Evolutionary conservation across 495 filamentous ascomycete species (phyloP).

Genomic region (Parmelia sp.): DNA sequence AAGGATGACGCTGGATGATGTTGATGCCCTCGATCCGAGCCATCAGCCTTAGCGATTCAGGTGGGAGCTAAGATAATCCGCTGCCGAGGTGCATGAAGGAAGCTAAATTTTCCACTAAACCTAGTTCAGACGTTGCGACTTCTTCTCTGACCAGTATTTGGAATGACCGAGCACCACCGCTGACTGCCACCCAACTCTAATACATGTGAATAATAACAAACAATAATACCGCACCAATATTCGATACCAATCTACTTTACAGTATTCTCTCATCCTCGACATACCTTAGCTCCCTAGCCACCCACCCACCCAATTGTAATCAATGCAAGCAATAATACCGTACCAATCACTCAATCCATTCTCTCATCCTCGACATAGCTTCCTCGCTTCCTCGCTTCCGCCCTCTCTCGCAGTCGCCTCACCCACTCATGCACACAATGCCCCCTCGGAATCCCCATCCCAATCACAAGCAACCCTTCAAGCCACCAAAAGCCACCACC

Average conservation of each 20-base stretch:
- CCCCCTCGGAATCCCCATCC: not conserved
- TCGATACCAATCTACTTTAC: no score
- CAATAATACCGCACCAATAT: no score
- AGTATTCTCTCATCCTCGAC: no score
- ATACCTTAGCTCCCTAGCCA: no score
- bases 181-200: not conserved
- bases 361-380: not conserved
- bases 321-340: no score
- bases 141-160: not conserved
- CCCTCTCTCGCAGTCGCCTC: no score
- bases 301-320: no score
- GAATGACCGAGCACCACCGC: not conserved
- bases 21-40: no score
- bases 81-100: not conserved
- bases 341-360: no score
- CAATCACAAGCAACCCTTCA: not conserved
- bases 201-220: no score
- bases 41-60: not conserved
- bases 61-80: not conserved
- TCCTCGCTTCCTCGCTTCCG: no score
- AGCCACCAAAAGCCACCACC: not conserved
- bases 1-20: no score
- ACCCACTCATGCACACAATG: conserved; percentile 5
- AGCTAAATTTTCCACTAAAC: not conserved
- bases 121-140: not conserved